Conservation (phyloP, 192 early-diverging fungal species). For the Entomortierella beljakovae region DNA sequence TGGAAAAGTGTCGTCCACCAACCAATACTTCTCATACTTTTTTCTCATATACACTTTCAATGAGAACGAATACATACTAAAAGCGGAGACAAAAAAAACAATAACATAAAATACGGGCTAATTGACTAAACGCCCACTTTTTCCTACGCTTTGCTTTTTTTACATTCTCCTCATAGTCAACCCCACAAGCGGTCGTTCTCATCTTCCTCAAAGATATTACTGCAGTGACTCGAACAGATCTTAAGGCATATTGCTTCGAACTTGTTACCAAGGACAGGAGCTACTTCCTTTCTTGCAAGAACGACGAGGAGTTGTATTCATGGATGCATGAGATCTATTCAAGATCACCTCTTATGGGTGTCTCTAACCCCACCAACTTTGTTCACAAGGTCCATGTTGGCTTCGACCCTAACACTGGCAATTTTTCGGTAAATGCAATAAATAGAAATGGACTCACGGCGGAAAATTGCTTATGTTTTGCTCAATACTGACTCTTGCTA, state of each 20-base stretch:
- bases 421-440: slow-evolving; percentile 70
- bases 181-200: slow-evolving; percentile 87
- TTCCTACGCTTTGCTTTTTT: too few species aligned
- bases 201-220: slow-evolving; percentile 95
- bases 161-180: slow-evolving; percentile 64
- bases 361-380: slow-evolving; percentile 88
- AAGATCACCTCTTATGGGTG: slow-evolving; percentile 82
- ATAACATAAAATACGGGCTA: not conserved
- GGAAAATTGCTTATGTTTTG: too few species aligned
- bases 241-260: slow-evolving; percentile 95
- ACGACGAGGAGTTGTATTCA: slow-evolving; percentile 96
- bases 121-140: not conserved
- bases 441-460: too few species aligned
- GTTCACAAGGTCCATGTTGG: slow-evolving; percentile 86
- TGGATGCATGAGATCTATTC: slow-evolving; percentile 99
- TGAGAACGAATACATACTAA: not conserved
- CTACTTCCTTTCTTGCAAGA: slow-evolving; percentile 92
- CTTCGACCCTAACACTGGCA: slow-evolving; percentile 69
- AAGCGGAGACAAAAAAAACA: not conserved
- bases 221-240: slow-evolving; percentile 86
- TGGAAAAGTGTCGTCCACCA: not conserved
- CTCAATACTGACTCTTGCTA: too few species aligned
- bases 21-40: not conserved
- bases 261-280: slow-evolving; percentile 93
- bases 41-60: not conserved